Base-by-base conservation (phyloP, 2,329 filamentous ascomycete species). In the Diaporthe velutina region DNA sequence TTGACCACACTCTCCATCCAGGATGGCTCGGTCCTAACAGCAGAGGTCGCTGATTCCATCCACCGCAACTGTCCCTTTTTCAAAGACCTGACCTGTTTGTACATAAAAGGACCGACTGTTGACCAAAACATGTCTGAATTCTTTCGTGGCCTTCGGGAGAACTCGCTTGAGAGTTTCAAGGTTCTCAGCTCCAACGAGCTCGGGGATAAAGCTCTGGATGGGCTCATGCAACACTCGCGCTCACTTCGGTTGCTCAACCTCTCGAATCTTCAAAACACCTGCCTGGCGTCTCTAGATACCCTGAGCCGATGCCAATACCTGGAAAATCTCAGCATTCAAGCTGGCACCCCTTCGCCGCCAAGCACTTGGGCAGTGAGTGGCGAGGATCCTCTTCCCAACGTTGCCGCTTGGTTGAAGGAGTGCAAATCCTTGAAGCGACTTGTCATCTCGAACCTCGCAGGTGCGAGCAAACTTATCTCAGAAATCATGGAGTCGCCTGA, bases 51-150 rank as follows among this genome's bases (percentile, higher is more conserved):
- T 42, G 83, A 84, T 17, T 86, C 89, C 4, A 88, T 95, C 64
- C 84, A 86, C 33, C 80, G 86, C 33, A 84, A 89, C 77, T 95
- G 93, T 77, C 90, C 90, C 2, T 83, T 88, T 12, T 93, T 95
- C 78, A 86, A 86, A 57, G 87, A 89, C 52, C 82, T 95, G 30
- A 89, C 86, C 35, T 90, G 93, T 73, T 92, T 88, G 76, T 85
- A 78, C 42, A 86, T 83, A 73, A 77, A 78, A 22, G 83, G 84
- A 35, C 79, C 82, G 0, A 85, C 87, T n/a, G 86, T 88, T 9
- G 92, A 94, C 75, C 82, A 86, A 38, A 85, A 90, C 54, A 84
- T 93, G 67, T 88, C 91, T 0, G 83, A 84, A 3, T 93, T 94
- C 78, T 85, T 94, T 61, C 83, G 83, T 33, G 84, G 85, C 1